phyloP scores from a whole-genome alignment of 352 stramenopile species.

The Phytopythium boreale region DNA sequence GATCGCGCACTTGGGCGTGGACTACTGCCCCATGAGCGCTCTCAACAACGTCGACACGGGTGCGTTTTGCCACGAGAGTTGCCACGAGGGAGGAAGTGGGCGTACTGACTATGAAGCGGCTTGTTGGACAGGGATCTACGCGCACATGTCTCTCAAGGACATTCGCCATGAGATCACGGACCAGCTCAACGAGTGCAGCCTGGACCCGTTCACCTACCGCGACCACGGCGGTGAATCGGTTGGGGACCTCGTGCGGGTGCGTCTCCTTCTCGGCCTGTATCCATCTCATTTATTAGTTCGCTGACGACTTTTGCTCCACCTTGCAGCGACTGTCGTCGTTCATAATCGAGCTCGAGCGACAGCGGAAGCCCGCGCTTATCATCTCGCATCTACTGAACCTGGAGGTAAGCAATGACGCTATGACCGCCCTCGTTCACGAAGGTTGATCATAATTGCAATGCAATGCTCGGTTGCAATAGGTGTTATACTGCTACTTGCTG shows the following conservation, averaged over 20 bases:
- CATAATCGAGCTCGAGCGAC: conserved; percentile 39
- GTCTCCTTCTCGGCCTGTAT: neutral
- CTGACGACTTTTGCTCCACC: neutral
- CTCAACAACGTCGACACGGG: conserved; percentile 42
- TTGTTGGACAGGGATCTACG: conserved; percentile 24
- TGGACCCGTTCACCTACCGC: conserved; percentile 48
- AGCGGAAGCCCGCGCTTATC: conserved; percentile 38
- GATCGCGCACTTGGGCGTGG: conserved; percentile 29
- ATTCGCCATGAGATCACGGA: conserved; percentile 34
- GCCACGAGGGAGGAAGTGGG: neutral
- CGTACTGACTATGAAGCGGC: neutral
- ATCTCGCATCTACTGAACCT: conserved; percentile 42
- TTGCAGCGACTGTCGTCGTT: conserved; percentile 39
- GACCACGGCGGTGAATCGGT: conserved; percentile 45
- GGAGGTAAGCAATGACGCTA: conserved; percentile 16
- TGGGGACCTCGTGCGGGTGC: conserved; percentile 38
- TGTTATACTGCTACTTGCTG: conserved; percentile 42
- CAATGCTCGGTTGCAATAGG: conserved; percentile 5
- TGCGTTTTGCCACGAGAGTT: neutral
- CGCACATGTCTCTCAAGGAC: conserved; percentile 35
- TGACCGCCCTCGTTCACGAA: neutral
- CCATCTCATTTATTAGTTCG: neutral
- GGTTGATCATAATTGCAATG: neutral
- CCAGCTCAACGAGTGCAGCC: conserved; percentile 33
- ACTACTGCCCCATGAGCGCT: conserved; percentile 40